These are phyloP conservation scores for Suaeda aralocaspica DNA, from an alignment of 148 eudicot species.

Conservation along the genomic window DNA sequence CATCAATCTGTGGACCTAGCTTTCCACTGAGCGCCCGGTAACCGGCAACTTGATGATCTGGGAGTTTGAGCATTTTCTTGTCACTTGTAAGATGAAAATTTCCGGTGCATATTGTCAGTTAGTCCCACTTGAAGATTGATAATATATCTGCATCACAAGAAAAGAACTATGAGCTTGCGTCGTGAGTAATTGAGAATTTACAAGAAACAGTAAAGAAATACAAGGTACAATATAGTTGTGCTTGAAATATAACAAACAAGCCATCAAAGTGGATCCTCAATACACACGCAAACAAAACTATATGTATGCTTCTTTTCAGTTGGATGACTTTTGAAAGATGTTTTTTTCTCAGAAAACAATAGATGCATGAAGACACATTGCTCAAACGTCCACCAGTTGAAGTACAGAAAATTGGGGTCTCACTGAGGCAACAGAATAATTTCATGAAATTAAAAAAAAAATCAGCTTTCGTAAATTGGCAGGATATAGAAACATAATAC, in stretches of 20 bases:
- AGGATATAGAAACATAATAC: too few relatives aligned
- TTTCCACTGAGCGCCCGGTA: constrained; percentile 58
- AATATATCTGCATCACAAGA: constrained; percentile 1
- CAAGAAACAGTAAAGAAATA: background rate
- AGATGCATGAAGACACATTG: too few relatives aligned
- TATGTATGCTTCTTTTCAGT: background rate
- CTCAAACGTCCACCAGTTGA: too few relatives aligned
- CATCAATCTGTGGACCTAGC: constrained; percentile 76
- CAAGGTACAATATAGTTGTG: background rate
- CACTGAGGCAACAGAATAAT: too few relatives aligned
- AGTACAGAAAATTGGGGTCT: too few relatives aligned
- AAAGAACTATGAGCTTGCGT: background rate
- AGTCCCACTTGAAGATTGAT: background rate
- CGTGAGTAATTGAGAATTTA: background rate
- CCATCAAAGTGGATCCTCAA: background rate
- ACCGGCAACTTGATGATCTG: constrained; percentile 86
- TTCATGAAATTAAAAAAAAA: too few relatives aligned
- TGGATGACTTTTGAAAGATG: too few relatives aligned
- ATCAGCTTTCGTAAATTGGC: too few relatives aligned
- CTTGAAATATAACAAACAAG: background rate
- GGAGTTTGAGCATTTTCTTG: constrained; percentile 31
- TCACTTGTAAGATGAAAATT: background rate
- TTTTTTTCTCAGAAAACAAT: too few relatives aligned
- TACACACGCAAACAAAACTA: background rate
- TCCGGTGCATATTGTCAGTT: background rate